Evolutionary conservation across 2,329 filamentous ascomycete species (phyloP).

Genomic region (Chaetomiaceae sp.): DNA sequence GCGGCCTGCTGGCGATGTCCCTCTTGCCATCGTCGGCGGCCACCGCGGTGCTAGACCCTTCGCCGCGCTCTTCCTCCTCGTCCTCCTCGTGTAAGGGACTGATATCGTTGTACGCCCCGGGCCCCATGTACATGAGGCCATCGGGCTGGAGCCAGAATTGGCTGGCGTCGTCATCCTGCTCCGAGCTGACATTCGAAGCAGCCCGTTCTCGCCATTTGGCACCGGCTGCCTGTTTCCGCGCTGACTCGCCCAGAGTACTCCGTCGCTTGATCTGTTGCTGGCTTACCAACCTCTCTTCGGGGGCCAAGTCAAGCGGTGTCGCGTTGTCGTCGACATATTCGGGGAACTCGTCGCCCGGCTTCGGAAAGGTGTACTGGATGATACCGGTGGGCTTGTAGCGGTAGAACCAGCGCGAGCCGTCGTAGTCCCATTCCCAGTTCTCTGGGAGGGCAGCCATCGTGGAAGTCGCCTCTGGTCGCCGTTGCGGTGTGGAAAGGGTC

Average conservation of each 20-base stretch:
- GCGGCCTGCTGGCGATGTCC: neutral
- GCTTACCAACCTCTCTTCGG: conserved; percentile 48
- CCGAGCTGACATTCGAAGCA: conserved; percentile 19
- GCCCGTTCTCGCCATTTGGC: conserved; percentile 8
- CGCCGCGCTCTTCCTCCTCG: conserved; percentile 36
- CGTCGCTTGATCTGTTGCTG: conserved; percentile 43
- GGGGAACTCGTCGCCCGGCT: conserved; percentile 52
- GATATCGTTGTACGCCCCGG: conserved; percentile 40
- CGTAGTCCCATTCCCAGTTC: conserved; percentile 54
- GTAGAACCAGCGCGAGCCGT: conserved; percentile 53
- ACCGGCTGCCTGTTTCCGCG: conserved; percentile 14
- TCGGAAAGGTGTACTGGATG: conserved; percentile 51
- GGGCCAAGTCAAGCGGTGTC: conserved; percentile 37
- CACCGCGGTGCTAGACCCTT: conserved; percentile 17
- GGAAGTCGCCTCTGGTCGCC: neutral
- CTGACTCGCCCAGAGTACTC: conserved; percentile 18
- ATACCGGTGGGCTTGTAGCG: conserved; percentile 48
- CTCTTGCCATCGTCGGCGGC: neutral
- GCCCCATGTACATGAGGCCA: conserved; percentile 47
- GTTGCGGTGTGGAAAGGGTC: neutral
- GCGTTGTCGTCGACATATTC: conserved; percentile 38
- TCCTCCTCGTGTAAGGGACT: conserved; percentile 39
- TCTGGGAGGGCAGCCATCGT: conserved; percentile 41
- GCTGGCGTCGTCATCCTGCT: conserved; percentile 30
- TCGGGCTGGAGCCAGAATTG: conserved; percentile 45